Base-by-base conservation (phyloP, 1,139 yeast genomes). In the Yamadazyma sp. region DNA sequence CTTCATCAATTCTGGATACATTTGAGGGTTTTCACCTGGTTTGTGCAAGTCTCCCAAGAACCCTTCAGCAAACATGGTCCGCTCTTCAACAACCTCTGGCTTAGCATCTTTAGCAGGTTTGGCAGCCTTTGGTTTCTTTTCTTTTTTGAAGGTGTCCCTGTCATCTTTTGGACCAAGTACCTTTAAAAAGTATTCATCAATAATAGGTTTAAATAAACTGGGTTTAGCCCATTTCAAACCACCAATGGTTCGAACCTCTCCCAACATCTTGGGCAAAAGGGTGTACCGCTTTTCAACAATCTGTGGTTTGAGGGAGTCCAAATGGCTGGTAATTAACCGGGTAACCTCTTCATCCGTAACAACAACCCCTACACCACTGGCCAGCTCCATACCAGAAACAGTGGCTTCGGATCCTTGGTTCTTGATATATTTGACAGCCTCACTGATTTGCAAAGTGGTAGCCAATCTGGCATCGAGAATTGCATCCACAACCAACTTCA, bases 151-250 rank as follows among this genome's bases (percentile, higher is more conserved):
- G 17, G 82, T 73, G 59, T 92, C 98, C 46, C 98, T 80, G 57
- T 90, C 98, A 57, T 92, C 98, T 62, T 90, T 92, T 36, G 98
- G 97, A 16, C 98, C 98, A 39, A 89, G 66, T 20, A 82, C 62
- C 33, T 67, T 78, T 46, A 86, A 65, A 17, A 89, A 70, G 53
- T 85, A 79, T 34, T 74, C 80, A 57, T 92, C 98, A 48, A 92
- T 85, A 18, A 79, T 73, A 12, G 96, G 95, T 64, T 92, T 92
- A 67, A 92, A 86, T 41, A 78, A 68, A 36, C 80, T 78, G 29
- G 97, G 95, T 39, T 86, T 77, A 9, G 97, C 98, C 96, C 97
- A 92, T 62, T 86, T 88, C 61, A 92, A 74, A 20, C 69, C 76
- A 2, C 89, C 82, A 39, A 88, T 57, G 48, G 73, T 76, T 70